phyloP scores from a whole-genome alignment of 129 eudicot genomes.

The Escallonia rubra region DNA sequence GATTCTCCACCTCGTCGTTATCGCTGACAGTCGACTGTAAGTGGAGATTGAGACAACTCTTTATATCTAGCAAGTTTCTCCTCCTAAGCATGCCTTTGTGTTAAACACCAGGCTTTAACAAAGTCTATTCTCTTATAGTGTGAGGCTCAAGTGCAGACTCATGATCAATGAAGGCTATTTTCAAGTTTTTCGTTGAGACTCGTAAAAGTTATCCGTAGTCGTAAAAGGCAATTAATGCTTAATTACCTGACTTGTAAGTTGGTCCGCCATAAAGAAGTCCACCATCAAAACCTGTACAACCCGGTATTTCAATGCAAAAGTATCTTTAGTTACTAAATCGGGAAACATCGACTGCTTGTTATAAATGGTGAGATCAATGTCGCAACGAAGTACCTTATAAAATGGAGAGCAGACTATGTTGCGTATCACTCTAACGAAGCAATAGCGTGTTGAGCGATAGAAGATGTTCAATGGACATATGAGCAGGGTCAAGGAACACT shows the following conservation, averaged over 20 bases:
- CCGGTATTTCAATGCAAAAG: not conserved
- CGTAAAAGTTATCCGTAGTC: no score
- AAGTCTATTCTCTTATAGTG: no score
- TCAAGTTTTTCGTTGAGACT: no score
- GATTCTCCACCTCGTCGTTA: no score
- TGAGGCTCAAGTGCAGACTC: no score
- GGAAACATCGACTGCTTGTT: not conserved
- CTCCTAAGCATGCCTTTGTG: no score
- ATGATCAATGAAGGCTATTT: no score
- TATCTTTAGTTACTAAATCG: not conserved
- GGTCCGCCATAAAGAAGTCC: slow-evolving; percentile 98
- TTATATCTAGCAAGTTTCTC: no score
- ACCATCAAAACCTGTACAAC: slow-evolving; percentile 72
- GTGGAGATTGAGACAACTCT: no score
- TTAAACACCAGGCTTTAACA: no score
- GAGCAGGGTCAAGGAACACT: slow-evolving; percentile 57
- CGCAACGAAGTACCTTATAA: slow-evolving; percentile 51
- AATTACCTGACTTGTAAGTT: slow-evolving; percentile 86
- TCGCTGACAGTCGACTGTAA: no score
- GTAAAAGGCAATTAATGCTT: not conserved
- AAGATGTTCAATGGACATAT: slow-evolving; percentile 73
- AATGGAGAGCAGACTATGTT: slow-evolving; percentile 95
- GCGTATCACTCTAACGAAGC: slow-evolving; percentile 74
- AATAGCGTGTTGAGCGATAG: slow-evolving; percentile 83
- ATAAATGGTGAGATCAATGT: not conserved